Evolutionary conservation across 768 basidiomycete genomes (phyloP).

Genomic region (Filobasidium floriforme): DNA sequence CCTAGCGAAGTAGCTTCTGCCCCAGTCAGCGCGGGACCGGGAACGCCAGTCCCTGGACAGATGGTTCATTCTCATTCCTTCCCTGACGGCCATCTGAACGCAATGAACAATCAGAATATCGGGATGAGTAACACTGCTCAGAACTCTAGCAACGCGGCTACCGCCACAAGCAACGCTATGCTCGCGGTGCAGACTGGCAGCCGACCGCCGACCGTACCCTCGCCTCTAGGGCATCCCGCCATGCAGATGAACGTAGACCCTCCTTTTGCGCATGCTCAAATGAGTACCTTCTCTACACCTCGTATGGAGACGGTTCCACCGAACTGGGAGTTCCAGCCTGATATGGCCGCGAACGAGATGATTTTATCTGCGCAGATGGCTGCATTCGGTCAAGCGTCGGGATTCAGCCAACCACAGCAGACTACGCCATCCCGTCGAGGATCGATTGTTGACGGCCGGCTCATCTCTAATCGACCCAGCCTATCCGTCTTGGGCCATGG

Average conservation of each 20-base stretch:
- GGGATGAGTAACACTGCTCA: slow-evolving; percentile 8
- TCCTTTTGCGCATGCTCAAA: slow-evolving; percentile 1
- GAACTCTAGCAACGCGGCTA: slow-evolving; percentile 1
- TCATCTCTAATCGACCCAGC: slow-evolving; percentile 17
- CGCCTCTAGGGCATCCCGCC: slow-evolving; percentile 9
- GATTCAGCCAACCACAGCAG: slow-evolving; percentile 12
- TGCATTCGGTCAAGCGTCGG: slow-evolving; percentile 18
- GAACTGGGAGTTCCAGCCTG: slow-evolving; percentile 9
- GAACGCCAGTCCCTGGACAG: slow-evolving; percentile 29
- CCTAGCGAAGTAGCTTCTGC: slow-evolving; percentile 2
- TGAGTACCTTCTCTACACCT: slow-evolving; percentile 24
- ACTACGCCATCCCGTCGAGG: slow-evolving; percentile 11
- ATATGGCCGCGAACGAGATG: neutral
- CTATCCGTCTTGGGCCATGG: slow-evolving; percentile 2
- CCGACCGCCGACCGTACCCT: slow-evolving; percentile 2
- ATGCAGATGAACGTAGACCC: slow-evolving; percentile 1
- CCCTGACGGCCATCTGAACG: slow-evolving; percentile 32
- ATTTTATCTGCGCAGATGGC: slow-evolving; percentile 24
- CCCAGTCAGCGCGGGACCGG: slow-evolving; percentile 1
- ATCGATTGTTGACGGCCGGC: slow-evolving; percentile 21
- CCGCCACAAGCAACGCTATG: neutral
- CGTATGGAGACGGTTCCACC: slow-evolving; percentile 14
- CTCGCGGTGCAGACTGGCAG: neutral
- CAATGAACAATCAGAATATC: slow-evolving; percentile 4
- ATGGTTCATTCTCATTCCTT: slow-evolving; percentile 45